Base-by-base conservation (phyloP, 139 green algal genomes). In the Picochlorum sp. region DNA sequence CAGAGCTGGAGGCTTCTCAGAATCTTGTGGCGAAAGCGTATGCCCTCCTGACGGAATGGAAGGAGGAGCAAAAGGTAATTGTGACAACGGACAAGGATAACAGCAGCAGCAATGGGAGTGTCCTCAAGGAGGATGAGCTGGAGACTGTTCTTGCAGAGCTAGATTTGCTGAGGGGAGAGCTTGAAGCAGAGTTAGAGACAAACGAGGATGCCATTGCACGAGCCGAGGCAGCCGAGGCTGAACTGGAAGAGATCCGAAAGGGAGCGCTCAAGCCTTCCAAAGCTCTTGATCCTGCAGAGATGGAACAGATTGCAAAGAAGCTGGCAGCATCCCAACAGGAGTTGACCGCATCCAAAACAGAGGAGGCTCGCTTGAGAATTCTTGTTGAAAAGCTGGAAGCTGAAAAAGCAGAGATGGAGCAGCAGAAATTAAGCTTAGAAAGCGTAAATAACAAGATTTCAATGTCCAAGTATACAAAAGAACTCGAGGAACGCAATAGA, bases 81-180 rank as follows among this genome's bases (percentile, higher is more conserved):
- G 37, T 20, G 37, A 32, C 46, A 26, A 4, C 38, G 14, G 8
- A 49, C 6, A 24, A n/a, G 18, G 15, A 57, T 41, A 37, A 28
- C n/a, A 41, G 58, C 13, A 20, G 13, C 13, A 23, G 30, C 13
- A 62, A 62, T 21, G 20, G 26, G 15, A 62, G 32, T 41, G 61
- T 20, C 32, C n/a, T 56, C 4, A 23, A 51, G 11, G 56, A 65
- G 52, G 30, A 14, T 28, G 65, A 77, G 4, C 41, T 65, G 3
- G 65, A 73, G 18, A 65, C 58, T 14, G 34, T 77, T 37, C 38
- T 73, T 28, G 64, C 66, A 13, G 71, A 77, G 38, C 47, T 77
- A 18, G 71, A 73, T 32, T 64, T 73, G 20, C 16, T 73, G 34
- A 64, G 58, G 57, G n/a, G 38, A 21, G 64, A 77, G 64, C 49